These are phyloP conservation scores for Talaromyces sp. DNA, from an alignment of 2,329 filamentous ascomycete species.

Conservation along the genomic window DNA sequence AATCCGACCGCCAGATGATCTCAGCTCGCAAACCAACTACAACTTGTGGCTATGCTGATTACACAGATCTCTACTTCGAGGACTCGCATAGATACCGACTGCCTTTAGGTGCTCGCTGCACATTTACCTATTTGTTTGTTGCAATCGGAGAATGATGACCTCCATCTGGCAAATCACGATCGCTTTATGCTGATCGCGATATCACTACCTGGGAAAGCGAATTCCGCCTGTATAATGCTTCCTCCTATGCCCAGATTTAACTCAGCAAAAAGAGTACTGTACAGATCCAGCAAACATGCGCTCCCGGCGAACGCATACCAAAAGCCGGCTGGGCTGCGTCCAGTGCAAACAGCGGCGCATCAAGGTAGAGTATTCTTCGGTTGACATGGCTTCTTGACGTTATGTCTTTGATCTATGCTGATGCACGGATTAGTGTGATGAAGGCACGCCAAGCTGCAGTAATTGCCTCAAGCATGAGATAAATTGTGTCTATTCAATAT, in stretches of 20 bases:
- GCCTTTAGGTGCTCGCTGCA: neutral
- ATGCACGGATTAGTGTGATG: constrained; percentile 17
- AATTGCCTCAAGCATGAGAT: constrained; percentile 24
- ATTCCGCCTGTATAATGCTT: neutral
- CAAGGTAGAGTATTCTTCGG: constrained; percentile 8
- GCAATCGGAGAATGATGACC: neutral
- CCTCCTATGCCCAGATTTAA: neutral
- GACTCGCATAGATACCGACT: neutral
- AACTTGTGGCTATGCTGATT: neutral
- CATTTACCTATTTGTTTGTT: neutral
- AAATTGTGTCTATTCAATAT: constrained; percentile 19
- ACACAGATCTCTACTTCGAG: neutral
- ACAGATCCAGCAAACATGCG: neutral
- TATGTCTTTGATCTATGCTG: neutral
- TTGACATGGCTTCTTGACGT: neutral
- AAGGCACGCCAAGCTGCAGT: constrained; percentile 19
- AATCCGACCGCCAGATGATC: neutral
- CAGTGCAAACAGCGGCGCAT: constrained; percentile 15
- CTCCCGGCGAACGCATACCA: constrained; percentile 15
- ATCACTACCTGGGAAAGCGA: neutral
- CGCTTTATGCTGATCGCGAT: neutral
- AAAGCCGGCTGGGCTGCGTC: constrained; percentile 14
- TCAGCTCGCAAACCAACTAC: neutral
- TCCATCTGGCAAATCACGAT: neutral
- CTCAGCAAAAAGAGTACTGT: neutral